These are phyloP conservation scores for Asterochloris erici DNA, from an alignment of 139 green algal genomes.

Conservation along the genomic window DNA sequence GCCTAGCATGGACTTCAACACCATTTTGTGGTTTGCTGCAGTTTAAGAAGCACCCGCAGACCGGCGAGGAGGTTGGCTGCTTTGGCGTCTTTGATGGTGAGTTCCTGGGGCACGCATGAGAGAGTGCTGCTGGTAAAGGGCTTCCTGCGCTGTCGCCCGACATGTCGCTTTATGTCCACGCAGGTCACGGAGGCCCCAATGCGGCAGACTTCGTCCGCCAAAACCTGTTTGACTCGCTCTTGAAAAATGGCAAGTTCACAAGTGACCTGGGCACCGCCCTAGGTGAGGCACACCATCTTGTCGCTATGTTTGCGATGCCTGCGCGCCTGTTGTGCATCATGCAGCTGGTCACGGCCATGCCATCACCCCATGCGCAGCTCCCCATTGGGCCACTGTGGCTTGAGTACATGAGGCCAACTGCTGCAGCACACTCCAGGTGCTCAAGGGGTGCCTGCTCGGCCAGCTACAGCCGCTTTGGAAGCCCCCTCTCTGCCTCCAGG, in stretches of 20 bases:
- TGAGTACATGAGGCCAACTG: no score
- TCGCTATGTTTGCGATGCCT: neutral
- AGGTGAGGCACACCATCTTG: slow-evolving; percentile 19
- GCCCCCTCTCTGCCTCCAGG: neutral
- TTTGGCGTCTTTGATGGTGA: slow-evolving; percentile 96
- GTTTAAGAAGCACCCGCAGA: slow-evolving; percentile 16
- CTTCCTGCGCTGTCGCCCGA: neutral
- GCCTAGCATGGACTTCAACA: neutral
- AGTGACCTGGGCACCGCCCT: slow-evolving; percentile 54
- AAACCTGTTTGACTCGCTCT: slow-evolving; percentile 84
- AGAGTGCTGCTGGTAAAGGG: neutral
- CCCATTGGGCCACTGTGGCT: neutral
- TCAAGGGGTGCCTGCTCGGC: neutral
- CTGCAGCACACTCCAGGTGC: no score
- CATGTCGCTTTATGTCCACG: neutral
- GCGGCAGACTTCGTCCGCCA: slow-evolving; percentile 82
- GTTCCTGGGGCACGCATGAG: neutral
- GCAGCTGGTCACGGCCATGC: neutral
- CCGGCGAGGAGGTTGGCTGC: slow-evolving; percentile 59
- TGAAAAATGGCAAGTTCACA: slow-evolving; percentile 67
- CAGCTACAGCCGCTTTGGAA: neutral
- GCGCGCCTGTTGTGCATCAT: neutral
- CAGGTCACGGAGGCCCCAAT: slow-evolving; percentile 85
- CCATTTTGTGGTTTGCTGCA: neutral
- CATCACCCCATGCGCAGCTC: neutral